phyloP scores from a whole-genome alignment of 371 early-diverging fungal genomes.

The Entomophthora muscae region DNA sequence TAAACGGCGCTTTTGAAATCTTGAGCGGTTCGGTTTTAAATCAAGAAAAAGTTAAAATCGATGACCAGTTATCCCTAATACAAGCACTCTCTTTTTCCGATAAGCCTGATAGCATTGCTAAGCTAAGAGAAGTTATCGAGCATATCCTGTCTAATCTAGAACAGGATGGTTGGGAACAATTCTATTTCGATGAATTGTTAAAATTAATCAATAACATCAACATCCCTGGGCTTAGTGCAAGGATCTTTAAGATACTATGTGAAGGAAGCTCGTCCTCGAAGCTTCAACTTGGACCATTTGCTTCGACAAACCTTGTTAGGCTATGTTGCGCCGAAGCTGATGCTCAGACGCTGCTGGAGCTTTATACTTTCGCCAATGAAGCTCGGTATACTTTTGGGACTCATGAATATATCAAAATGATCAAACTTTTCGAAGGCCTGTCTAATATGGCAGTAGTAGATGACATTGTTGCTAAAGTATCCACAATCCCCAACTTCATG shows the following conservation, averaged over 20 bases:
- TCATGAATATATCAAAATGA: background rate
- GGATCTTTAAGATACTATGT: background rate
- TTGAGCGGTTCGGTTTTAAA: too few species aligned
- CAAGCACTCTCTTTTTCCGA: background rate
- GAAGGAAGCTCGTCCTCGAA: background rate
- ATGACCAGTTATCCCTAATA: background rate
- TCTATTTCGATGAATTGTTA: background rate
- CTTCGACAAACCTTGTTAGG: background rate
- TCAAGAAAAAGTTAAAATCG: background rate
- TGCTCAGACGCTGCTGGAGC: background rate
- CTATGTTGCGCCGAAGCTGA: background rate
- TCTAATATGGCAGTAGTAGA: background rate
- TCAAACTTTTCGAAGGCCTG: background rate
- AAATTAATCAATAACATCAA: background rate
- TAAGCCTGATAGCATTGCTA: background rate
- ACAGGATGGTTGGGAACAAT: background rate
- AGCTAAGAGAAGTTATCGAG: background rate
- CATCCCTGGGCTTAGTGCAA: background rate
- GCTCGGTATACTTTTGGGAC: background rate
- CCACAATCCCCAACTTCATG: background rate
- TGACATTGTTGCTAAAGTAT: background rate
- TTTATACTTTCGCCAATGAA: background rate
- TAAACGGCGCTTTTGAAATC: too few species aligned
- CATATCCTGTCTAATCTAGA: background rate
- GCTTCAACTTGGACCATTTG: background rate